Evolutionary conservation across 2,329 filamentous ascomycete species (phyloP), one percentile per base, ranked within the genome.

Genomic region (Bimuria novae-zelandiae): DNA sequence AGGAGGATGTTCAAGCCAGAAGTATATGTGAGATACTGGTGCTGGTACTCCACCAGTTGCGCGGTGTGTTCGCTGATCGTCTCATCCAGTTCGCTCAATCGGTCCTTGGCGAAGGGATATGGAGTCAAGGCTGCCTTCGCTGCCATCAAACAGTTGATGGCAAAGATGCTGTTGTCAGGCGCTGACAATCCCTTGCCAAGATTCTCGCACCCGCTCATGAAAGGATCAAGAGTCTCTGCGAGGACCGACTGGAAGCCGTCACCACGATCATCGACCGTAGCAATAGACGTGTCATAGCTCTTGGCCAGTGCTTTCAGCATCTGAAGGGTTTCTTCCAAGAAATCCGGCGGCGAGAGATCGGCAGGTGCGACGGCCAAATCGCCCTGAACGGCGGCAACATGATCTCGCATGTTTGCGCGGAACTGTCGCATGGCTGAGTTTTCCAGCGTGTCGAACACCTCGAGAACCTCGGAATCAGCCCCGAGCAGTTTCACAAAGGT

Each of bases 401-500:
- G 87, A 62, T 97, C 92, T 42, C 88, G 84, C 75, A 94, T 88
- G 44, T 93, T 82, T 5, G 85, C 84, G 47, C 89, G 85, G 78
- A 97, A 97, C 67, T 95, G 90, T 7, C 87, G 82, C 53, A 96
- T 79, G 0, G 92, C 90, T 55, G 90, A 90, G 16, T 85, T 82
- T 69, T 94, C 88, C 0, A 97, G 78, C 2, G 79, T 82, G 3
- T 77, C 75, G 46, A 96, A 83, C 2, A 87, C 82, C 3, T 89
- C 86, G 0, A 92, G 79, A 0, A 97, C 79, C 7, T 82, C 79
- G 0, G 90, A 90, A 10, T 86, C 80, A 2, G 80, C 64, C 1
- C 89, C 88, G 0, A 97, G 79, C 0, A 97, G 80, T 62, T 89
- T 93, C 14, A 85, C 78, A 70, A 97, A 97, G 1, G 92, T 97